These are phyloP conservation scores for Rhizopus delemar DNA, from an alignment of 371 early-diverging fungal species.

Conservation along the genomic window DNA sequence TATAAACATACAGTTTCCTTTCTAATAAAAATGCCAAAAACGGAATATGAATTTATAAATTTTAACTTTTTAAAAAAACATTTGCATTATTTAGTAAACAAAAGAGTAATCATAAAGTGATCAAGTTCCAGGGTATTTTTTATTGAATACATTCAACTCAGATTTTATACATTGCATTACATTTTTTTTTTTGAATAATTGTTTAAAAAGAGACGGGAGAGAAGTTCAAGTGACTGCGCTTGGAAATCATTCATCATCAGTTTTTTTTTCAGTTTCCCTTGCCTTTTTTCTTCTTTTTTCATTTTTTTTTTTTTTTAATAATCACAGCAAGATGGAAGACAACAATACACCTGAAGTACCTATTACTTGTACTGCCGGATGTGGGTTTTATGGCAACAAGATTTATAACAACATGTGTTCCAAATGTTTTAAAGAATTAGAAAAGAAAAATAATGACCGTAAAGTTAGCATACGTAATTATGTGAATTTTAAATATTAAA, in stretches of 20 bases:
- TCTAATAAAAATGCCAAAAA: too few species aligned
- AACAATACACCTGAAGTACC: conserved; percentile 54
- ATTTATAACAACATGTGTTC: conserved; percentile 81
- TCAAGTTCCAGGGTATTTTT: too few species aligned
- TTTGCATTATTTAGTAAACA: too few species aligned
- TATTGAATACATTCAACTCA: too few species aligned
- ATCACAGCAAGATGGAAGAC: conserved; percentile 56
- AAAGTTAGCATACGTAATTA: neutral
- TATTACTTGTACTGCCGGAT: conserved; percentile 64
- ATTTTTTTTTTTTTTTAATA: conserved; percentile 2
- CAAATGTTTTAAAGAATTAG: conserved; percentile 69
- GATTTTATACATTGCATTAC: too few species aligned
- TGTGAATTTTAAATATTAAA: neutral
- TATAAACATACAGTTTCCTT: too few species aligned
- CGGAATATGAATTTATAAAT: too few species aligned
- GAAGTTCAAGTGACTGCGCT: neutral
- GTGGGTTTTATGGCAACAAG: conserved; percentile 65
- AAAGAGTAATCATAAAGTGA: too few species aligned
- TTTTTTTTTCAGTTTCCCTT: conserved; percentile 5
- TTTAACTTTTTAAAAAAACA: too few species aligned
- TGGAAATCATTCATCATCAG: conserved; percentile 4
- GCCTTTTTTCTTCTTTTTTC: conserved; percentile 5
- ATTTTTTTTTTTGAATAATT: too few species aligned
- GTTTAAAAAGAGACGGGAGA: neutral
- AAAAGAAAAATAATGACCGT: conserved; percentile 12